Conservation (phyloP, 1,284 basidiomycete species). For the Sanghuangporus sanghuang region DNA sequence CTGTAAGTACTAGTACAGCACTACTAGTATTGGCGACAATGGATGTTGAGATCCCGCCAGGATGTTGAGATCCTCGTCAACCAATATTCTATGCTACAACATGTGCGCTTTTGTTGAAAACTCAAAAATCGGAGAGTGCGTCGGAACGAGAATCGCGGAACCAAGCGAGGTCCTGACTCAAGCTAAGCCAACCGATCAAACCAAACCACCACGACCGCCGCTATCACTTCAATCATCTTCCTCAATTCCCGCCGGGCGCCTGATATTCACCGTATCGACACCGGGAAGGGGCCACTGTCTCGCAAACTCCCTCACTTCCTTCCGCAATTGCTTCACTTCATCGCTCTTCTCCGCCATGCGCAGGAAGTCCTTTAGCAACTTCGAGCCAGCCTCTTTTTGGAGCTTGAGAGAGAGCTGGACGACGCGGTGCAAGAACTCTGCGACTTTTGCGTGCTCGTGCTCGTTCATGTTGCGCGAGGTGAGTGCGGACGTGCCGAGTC, state of each 20-base stretch:
- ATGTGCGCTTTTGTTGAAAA: conserved; percentile 10
- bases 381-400: conserved; percentile 93
- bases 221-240: conserved; percentile 37
- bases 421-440: conserved; percentile 87
- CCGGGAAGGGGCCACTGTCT: conserved; percentile 91
- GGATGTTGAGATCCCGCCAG: conserved; percentile 9
- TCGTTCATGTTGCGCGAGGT: conserved; percentile 95
- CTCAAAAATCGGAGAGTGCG: not conserved
- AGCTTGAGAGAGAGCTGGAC: conserved; percentile 83
- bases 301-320: conserved; percentile 79
- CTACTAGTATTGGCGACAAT: not conserved
- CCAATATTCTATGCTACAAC: conserved; percentile 15
- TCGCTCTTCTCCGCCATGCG: conserved; percentile 70
- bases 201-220: not conserved
- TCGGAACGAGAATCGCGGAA: not conserved
- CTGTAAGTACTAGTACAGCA: not conserved
- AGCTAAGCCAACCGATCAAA: not conserved
- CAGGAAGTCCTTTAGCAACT: conserved; percentile 96
- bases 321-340: conserved; percentile 66
- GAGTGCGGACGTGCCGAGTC: conserved; percentile 91
- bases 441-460: conserved; percentile 83
- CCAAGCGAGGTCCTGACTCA: not conserved
- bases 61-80: conserved; percentile 12
- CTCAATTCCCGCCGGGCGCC: conserved; percentile 62
- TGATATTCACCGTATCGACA: conserved; percentile 63